Percentiles rank a stretch among this genome's conserved stretches.
These are phyloP conservation scores for Apophysomyces elegans DNA, from an alignment of 371 early-diverging fungal species.

Conservation along the genomic window DNA sequence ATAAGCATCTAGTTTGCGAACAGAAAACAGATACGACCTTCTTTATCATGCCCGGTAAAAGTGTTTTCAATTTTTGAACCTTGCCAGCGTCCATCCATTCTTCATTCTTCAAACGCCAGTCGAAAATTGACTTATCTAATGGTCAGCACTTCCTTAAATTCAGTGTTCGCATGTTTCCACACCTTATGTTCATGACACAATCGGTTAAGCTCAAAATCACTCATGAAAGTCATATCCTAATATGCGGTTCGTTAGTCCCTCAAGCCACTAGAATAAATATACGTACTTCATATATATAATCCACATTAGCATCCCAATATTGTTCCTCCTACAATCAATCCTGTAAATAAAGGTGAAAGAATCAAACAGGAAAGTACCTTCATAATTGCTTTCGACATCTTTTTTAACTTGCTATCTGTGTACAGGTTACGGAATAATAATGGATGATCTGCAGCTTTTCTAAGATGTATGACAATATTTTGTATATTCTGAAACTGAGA, in stretches of 20 bases:
- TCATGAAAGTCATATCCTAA: conserved; percentile 82
- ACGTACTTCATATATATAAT: conserved; percentile 70
- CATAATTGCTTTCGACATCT: conserved; percentile 71
- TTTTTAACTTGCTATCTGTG: conserved; percentile 51
- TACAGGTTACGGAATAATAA: conserved; percentile 76
- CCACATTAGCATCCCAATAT: conserved; percentile 69
- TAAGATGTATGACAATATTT: conserved; percentile 79
- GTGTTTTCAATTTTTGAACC: conserved; percentile 58
- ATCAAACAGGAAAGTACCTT: conserved; percentile 19
- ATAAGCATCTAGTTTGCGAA: conserved; percentile 23
- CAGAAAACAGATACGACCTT: conserved; percentile 20
- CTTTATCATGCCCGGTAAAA: conserved; percentile 61
- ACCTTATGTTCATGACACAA: conserved; percentile 70
- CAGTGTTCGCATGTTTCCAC: not conserved
- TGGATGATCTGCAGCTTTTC: conserved; percentile 90
- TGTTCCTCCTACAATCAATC: conserved; percentile 30
- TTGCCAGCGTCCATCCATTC: conserved; percentile 83
- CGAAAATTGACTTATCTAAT: conserved; percentile 42
- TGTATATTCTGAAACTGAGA: conserved; percentile 41
- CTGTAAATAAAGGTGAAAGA: not conserved
- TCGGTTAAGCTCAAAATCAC: conserved; percentile 83
- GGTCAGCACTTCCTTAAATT: not conserved
- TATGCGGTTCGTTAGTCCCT: not conserved
- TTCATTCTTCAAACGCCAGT: conserved; percentile 60
- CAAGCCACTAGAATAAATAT: not conserved